Conservation (phyloP, 257 asterid genomes). For the Prunella vulgaris region DNA sequence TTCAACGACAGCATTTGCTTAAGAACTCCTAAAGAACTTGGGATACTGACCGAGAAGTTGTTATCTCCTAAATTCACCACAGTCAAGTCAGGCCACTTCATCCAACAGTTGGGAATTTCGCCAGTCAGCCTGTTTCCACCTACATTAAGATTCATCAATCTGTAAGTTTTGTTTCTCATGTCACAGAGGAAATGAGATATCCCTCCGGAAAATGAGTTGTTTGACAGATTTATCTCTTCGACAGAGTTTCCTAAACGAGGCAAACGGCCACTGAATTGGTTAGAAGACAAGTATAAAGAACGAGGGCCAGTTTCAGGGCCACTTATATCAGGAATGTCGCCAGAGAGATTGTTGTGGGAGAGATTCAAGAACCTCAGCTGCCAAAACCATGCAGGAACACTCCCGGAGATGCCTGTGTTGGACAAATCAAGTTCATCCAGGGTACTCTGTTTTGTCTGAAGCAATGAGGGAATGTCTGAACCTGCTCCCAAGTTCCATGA, state of each 20-base stretch:
- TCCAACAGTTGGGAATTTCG: no score
- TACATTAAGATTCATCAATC: conserved; percentile 8
- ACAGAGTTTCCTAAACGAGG: background rate
- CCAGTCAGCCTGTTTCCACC: conserved; percentile 19
- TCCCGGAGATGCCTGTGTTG: background rate
- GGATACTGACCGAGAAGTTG: conserved; percentile 33
- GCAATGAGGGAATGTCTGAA: background rate
- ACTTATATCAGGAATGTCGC: no score
- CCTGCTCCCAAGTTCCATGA: background rate
- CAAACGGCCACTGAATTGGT: conserved; percentile 8
- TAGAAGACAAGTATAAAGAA: background rate
- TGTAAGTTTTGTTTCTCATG: no score
- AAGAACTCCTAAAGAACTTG: conserved; percentile 27
- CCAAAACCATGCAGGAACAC: background rate
- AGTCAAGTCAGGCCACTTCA: conserved; percentile 22
- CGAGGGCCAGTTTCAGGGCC: no score
- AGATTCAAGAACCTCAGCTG: background rate
- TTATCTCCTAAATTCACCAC: no score
- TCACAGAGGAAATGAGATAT: background rate
- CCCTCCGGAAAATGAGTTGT: conserved; percentile 20
- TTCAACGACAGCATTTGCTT: conserved; percentile 9
- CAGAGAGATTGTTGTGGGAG: background rate
- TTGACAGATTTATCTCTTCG: conserved; percentile 23
- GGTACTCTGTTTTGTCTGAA: background rate
- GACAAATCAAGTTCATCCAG: background rate